Percentiles rank a stretch among this genome's conserved stretches.
Conservation (phyloP, 2,329 filamentous ascomycete species). For the Sarocladiaceae sp. region DNA sequence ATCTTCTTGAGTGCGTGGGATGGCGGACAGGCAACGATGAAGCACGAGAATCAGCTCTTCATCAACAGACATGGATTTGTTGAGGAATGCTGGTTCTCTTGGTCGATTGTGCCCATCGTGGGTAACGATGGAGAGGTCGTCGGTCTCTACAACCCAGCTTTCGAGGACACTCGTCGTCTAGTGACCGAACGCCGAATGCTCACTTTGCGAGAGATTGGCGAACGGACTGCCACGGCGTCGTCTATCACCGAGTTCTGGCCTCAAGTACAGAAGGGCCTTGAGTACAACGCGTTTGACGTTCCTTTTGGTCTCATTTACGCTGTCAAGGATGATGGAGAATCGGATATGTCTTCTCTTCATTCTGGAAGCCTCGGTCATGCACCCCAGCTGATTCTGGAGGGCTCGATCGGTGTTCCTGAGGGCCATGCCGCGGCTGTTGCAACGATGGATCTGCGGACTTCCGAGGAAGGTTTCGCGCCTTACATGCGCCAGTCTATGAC, state of each 20-base stretch:
- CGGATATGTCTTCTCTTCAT: constrained; percentile 67
- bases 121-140: constrained; percentile 70
- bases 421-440: constrained; percentile 58
- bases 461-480: constrained; percentile 69
- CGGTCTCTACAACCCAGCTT: constrained; percentile 74
- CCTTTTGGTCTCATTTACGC: constrained; percentile 78
- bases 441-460: constrained; percentile 64
- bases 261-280: constrained; percentile 63
- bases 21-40: constrained; percentile 77
- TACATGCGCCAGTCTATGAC: constrained; percentile 72
- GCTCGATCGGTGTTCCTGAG: constrained; percentile 62
- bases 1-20: constrained; percentile 63
- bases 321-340: constrained; percentile 65
- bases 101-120: constrained; percentile 75
- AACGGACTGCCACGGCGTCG: constrained; percentile 67
- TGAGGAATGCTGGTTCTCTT: constrained; percentile 80
- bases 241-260: constrained; percentile 72
- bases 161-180: constrained; percentile 75
- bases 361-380: constrained; percentile 60
- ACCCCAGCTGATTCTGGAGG: constrained; percentile 66
- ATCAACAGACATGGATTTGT: constrained; percentile 64
- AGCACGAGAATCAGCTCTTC: constrained; percentile 75
- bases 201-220: constrained; percentile 71
- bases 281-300: constrained; percentile 70
- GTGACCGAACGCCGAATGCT: constrained; percentile 78